Base-by-base conservation (phyloP, 2,329 filamentous ascomycete species). In the Chrysoporthe cubensis region DNA sequence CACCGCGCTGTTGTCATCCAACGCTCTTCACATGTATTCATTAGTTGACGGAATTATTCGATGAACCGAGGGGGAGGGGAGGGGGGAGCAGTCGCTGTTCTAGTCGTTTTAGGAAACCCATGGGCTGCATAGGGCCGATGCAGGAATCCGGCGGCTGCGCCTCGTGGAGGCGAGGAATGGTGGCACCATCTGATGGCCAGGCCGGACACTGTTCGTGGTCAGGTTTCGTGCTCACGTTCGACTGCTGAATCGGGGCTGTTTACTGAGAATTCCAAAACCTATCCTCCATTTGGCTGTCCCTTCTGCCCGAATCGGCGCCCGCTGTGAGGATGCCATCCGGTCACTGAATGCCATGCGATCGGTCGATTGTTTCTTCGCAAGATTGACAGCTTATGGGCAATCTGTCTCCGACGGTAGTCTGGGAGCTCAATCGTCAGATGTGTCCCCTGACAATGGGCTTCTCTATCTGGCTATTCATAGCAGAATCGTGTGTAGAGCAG, bases 341-440 rank as follows among this genome's bases (percentile, higher is more conserved):
- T 40, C 37, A 26, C 37, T 9, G 37, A 9, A 4, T 40, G 9
- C 9, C 5, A 40, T 40, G 6, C 37, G 37, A 6, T 40, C 37
- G 37, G 5, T 9, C 9, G 26, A 26, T 40, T 40, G 37, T 40
- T 40, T 40, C 37, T 40, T 40, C 37, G 4, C 4, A 40, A 40
- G 6, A 40, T 6, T 40, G 9, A 40, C 37, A 40, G 37, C 0
- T 40, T 40, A 6, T 9, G 5, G 37, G 37, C 37, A 40, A 40
- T 40, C 40, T 8, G 57, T 26, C 44, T 67, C 26, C 26, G 26
- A 64, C 3, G 62, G 66, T 61, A 26, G 46, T 21, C 34, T 44
- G 18, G 43, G 56, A 26, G 26, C 60, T 13, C 65, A 48, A 34
- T 64, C 61, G 9, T 62, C 61, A 52, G 60, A 60, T 11, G n/a